Evolutionary conservation across 2,329 filamentous ascomycete genomes (phyloP).

Genomic region (Colletotrichum zoysiae): DNA sequence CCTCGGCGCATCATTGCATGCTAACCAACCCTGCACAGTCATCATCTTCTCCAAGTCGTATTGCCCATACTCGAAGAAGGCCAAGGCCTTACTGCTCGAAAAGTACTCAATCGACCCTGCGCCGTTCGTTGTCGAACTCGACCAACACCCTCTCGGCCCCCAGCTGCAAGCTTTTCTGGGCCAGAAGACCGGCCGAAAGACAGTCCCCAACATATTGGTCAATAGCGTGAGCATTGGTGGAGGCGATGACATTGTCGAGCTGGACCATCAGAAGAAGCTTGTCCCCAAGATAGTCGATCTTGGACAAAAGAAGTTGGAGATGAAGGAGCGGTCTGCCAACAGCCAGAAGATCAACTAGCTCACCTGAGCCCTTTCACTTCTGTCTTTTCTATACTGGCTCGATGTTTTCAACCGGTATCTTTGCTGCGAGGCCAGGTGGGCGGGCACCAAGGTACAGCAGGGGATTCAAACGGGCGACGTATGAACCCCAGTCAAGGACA

Average conservation of each 20-base stretch:
- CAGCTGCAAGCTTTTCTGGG: constrained; percentile 79
- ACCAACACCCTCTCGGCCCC: constrained; percentile 80
- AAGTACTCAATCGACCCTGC: constrained; percentile 85
- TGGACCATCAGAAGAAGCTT: constrained; percentile 77
- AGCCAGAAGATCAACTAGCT: constrained; percentile 32
- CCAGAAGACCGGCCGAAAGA: constrained; percentile 81
- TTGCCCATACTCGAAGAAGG: constrained; percentile 87
- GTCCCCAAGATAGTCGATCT: constrained; percentile 78
- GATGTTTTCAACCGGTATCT: constrained; percentile 5
- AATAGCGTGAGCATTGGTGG: constrained; percentile 92
- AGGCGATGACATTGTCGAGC: constrained; percentile 82
- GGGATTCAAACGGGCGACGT: constrained; percentile 8
- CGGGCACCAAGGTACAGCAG: constrained; percentile 10
- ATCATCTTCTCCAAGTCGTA: constrained; percentile 97
- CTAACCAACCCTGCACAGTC: constrained; percentile 63
- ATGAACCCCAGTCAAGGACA: constrained; percentile 28
- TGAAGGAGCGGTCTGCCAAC: constrained; percentile 60
- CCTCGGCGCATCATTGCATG: constrained; percentile 22
- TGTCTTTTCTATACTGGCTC: constrained; percentile 21
- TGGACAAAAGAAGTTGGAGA: constrained; percentile 74
- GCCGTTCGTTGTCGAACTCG: constrained; percentile 91
- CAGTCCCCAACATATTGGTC: constrained; percentile 92
- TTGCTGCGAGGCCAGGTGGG: constrained; percentile 1
- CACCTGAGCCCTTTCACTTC: constrained; percentile 1
- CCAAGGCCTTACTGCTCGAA: constrained; percentile 86